phyloP scores from a whole-genome alignment of 306 rosid species.

The Trifolium pratense region DNA sequence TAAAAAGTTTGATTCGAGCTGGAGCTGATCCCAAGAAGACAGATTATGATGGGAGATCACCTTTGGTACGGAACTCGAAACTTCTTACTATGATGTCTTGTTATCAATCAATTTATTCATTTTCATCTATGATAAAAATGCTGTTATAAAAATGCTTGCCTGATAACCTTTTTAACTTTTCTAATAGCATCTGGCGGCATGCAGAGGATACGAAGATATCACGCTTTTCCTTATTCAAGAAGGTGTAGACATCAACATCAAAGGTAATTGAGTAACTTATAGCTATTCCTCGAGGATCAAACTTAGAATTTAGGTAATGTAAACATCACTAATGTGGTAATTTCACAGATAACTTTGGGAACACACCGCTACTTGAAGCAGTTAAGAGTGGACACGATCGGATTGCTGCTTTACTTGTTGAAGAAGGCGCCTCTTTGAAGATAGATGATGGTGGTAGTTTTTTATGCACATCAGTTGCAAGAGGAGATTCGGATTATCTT shows the following conservation, averaged over 20 bases:
- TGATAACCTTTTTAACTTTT: conserved; percentile 37
- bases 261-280: conserved; percentile 51
- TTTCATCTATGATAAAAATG: conserved; percentile 24
- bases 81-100: conserved; percentile 29
- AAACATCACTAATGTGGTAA: not conserved
- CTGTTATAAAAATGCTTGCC: conserved; percentile 25
- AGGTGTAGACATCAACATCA: conserved; percentile 62
- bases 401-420: conserved; percentile 70
- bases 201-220: conserved; percentile 82
- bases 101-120: conserved; percentile 21
- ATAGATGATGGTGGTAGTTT: conserved; percentile 74
- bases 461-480: conserved; percentile 74
- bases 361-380: conserved; percentile 88
- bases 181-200: conserved; percentile 89
- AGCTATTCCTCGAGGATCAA: not conserved
- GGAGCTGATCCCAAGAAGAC: conserved; percentile 95
- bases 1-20: conserved; percentile 80
- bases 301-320: conserved; percentile 13
- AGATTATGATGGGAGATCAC: conserved; percentile 97
- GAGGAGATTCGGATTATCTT: conserved; percentile 83
- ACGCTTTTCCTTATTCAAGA: conserved; percentile 71
- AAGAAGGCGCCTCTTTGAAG: conserved; percentile 75
- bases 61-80: conserved; percentile 65
- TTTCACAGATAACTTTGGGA: conserved; percentile 79
- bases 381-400: conserved; percentile 81